Evolutionary conservation across 805 yeast genomes (phyloP).

Genomic region (Sugiyamaella mastotermitis): DNA sequence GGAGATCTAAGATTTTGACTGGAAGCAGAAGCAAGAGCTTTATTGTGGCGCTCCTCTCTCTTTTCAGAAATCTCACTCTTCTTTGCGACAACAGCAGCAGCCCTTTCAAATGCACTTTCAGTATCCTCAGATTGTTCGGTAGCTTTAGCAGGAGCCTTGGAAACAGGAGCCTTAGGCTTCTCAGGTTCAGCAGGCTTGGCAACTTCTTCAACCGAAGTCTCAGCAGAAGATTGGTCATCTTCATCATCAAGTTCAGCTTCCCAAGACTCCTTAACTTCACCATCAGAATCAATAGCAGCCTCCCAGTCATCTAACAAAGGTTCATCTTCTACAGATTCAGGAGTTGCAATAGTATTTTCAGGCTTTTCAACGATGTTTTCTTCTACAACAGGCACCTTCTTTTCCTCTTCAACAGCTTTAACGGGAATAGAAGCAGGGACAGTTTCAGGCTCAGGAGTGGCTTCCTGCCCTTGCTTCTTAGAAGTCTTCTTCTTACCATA

Average conservation of each 20-base stretch:
- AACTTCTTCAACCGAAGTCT: slow-evolving; percentile 19
- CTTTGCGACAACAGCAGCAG: slow-evolving; percentile 18
- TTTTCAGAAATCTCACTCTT: slow-evolving; percentile 35
- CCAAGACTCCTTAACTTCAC: slow-evolving; percentile 43
- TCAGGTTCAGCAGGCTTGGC: slow-evolving; percentile 22
- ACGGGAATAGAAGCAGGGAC: slow-evolving; percentile 19
- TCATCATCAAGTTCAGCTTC: slow-evolving; percentile 15
- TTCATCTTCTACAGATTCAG: slow-evolving; percentile 18
- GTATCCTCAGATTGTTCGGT: slow-evolving; percentile 30
- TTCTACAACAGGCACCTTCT: no score
- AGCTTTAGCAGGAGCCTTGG: slow-evolving; percentile 15
- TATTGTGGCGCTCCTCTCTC: slow-evolving; percentile 32
- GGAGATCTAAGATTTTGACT: slow-evolving; percentile 86
- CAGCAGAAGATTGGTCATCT: slow-evolving; percentile 12
- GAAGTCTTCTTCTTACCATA: slow-evolving; percentile 33
- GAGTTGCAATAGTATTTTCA: neutral
- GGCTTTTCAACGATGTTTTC: neutral
- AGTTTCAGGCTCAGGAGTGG: slow-evolving; percentile 14
- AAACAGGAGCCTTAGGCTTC: slow-evolving; percentile 15
- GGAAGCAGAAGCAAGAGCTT: slow-evolving; percentile 32
- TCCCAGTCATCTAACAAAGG: slow-evolving; percentile 85
- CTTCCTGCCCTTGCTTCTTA: slow-evolving; percentile 21
- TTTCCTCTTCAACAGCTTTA: slow-evolving; percentile 3
- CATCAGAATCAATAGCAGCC: slow-evolving; percentile 45
- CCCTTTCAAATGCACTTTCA: slow-evolving; percentile 26